Conservation (phyloP, 2,329 filamentous ascomycete species). For the Cordyceps militaris region DNA sequence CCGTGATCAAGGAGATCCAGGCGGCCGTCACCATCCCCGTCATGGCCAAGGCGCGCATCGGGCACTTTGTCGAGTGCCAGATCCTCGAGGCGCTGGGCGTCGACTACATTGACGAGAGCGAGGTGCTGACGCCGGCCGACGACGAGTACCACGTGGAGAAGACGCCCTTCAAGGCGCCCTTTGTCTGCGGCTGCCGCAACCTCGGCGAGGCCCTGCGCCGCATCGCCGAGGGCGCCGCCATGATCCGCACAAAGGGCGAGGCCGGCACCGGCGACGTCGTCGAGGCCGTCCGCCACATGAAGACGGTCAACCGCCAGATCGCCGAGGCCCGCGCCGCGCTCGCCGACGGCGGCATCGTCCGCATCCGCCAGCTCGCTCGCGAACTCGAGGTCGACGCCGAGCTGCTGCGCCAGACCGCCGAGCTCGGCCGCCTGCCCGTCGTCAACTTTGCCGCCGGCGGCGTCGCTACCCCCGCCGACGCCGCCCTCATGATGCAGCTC, state of each 20-base stretch:
- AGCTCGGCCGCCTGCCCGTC: constrained; percentile 81
- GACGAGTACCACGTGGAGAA: constrained; percentile 89
- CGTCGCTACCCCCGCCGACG: constrained; percentile 97
- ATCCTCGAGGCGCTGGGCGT: constrained; percentile 92
- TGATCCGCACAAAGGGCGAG: constrained; percentile 99
- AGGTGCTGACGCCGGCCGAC: constrained; percentile 94
- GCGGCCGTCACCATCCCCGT: constrained; percentile 91
- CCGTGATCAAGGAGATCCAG: constrained; percentile 95
- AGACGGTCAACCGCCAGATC: constrained; percentile 79
- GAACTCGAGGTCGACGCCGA: constrained; percentile 72
- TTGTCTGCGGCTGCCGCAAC: constrained; percentile 94
- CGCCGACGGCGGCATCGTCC: constrained; percentile 41
- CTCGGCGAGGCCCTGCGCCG: constrained; percentile 86
- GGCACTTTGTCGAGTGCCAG: constrained; percentile 97
- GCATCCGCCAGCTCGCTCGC: constrained; percentile 65
- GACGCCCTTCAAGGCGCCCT: constrained; percentile 71
- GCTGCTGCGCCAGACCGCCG: constrained; percentile 77
- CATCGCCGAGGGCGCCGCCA: constrained; percentile 88
- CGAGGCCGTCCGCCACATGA: constrained; percentile 94
- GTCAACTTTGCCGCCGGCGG: constrained; percentile 99
- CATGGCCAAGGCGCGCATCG: constrained; percentile 98
- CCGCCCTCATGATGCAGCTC: constrained; percentile 95
- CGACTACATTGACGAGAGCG: constrained; percentile 97
- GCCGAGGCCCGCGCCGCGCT: constrained; percentile 71
- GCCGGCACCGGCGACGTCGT: constrained; percentile 95